Evolutionary conservation across 2,329 filamentous ascomycete species (phyloP).

Genomic region (Cryphonectria radicalis): DNA sequence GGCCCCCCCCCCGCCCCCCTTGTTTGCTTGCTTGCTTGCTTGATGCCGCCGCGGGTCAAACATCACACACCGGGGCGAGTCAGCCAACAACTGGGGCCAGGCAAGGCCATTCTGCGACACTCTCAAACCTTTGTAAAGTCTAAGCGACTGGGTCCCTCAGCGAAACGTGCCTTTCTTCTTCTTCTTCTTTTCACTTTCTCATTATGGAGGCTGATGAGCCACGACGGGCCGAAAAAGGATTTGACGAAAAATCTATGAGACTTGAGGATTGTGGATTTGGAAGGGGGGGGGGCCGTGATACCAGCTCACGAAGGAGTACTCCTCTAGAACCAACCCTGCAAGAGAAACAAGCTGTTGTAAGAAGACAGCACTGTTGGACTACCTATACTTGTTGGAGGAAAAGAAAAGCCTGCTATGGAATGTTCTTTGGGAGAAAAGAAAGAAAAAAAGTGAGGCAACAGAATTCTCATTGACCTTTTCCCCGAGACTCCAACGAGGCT

Average conservation of each 20-base stretch:
- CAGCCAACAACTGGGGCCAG: slow-evolving; percentile 1
- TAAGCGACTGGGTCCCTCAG: slow-evolving; percentile 13
- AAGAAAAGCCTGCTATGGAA: background rate
- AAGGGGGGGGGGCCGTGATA: background rate
- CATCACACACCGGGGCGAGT: slow-evolving; percentile 25
- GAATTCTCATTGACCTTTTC: background rate
- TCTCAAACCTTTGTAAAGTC: slow-evolving; percentile 18
- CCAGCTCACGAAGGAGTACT: background rate
- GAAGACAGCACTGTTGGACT: background rate
- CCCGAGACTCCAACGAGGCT: background rate
- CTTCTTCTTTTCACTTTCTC: background rate
- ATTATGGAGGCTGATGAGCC: background rate
- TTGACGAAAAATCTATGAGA: background rate
- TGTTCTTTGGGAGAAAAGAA: no score
- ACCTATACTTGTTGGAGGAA: background rate
- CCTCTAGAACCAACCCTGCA: background rate
- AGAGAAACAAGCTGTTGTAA: background rate
- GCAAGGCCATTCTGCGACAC: slow-evolving; percentile 23
- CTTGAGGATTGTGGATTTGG: background rate
- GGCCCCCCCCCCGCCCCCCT: background rate
- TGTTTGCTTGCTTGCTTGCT: slow-evolving; percentile 7
- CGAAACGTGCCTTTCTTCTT: background rate
- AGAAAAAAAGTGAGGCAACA: background rate
- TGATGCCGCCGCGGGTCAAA: slow-evolving; percentile 17
- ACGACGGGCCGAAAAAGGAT: background rate